Evolutionary conservation across 768 basidiomycete species (phyloP), one percentile per base, ranked within the genome.

Genomic region (Russula foetens): DNA sequence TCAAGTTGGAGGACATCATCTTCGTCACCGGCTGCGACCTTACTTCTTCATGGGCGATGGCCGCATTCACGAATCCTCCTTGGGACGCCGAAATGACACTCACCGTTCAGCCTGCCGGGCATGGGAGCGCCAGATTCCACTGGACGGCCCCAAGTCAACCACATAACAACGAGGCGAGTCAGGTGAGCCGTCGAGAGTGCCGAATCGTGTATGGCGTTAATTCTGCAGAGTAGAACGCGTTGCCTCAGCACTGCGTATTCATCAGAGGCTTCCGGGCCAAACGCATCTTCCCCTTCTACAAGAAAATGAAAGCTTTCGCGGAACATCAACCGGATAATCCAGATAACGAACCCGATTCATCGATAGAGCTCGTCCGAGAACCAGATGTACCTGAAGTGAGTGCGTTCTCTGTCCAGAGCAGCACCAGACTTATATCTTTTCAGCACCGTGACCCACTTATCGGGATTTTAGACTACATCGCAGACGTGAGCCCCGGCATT

Each of bases 21-120:
- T 52, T 66, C 0, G 63, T 66, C 53, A 66, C 64, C 17, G 62
- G 64, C 12, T 66, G 64, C 26, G 64, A 66, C 46, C 29, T 48
- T 7, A 64, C 64, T 24, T 52, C 35, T 6, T 54, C 64, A 1
- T 66, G 64, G 64, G 64, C 64, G 21, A 49, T 60, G 53, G 64
- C 64, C n/a, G 50, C 62, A 14, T 64, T 66, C 55, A 45, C 19
- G 9, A 53, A 59, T 43, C 23, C 35, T 39, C 35, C 56, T 3
- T 50, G 31, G 29, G 43, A 64, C n/a, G 47, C 57, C 19, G 46
- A 52, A n/a, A 46, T 64, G 24, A 33, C 41, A 1, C 55, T 66
- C 9, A 4, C 15, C 9, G 33, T 64, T 0, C 46, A 38, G 9
- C 11, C 52, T 28, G 17, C 26, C 7, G 44, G 28, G 1, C 1